Conservation (phyloP, 106 monocot genomes). For the Ottelia alismoides region DNA sequence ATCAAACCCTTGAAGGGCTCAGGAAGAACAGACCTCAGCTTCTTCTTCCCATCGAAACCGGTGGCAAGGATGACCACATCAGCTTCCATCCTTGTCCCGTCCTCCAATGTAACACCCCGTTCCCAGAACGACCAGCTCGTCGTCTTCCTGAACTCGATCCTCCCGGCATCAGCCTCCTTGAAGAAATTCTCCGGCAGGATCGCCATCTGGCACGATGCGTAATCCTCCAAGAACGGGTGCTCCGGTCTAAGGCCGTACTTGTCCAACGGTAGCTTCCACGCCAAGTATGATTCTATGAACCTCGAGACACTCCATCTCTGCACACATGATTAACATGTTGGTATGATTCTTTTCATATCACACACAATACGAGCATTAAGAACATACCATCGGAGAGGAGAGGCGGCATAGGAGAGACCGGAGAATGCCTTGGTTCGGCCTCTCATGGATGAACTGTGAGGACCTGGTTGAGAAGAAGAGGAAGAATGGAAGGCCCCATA, state of each 20-base stretch:
- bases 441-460: constrained; percentile 18
- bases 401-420: constrained; percentile 11
- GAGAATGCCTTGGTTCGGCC: constrained; percentile 13
- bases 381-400: constrained; percentile 6
- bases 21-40: constrained; percentile 52
- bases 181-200: constrained; percentile 83
- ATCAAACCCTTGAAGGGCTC: constrained; percentile 46
- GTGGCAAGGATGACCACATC: constrained; percentile 85
- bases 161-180: constrained; percentile 49
- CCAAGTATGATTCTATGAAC: constrained; percentile 74
- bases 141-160: constrained; percentile 42
- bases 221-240: constrained; percentile 74
- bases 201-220: constrained; percentile 79
- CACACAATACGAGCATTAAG: too few species aligned
- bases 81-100: constrained; percentile 52
- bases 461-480: constrained; percentile 19
- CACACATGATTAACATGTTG: neutral
- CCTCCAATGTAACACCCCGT: constrained; percentile 52
- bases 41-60: constrained; percentile 82
- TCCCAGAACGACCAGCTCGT: constrained; percentile 56
- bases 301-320: constrained; percentile 53
- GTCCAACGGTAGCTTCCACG: constrained; percentile 64
- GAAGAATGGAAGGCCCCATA: constrained; percentile 22
- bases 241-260: constrained; percentile 67
- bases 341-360: too few species aligned